Percentiles rank a stretch among this genome's conserved stretches.
Evolutionary conservation across 805 yeast species (phyloP).

Genomic region (Isabelozyma heimii): DNA sequence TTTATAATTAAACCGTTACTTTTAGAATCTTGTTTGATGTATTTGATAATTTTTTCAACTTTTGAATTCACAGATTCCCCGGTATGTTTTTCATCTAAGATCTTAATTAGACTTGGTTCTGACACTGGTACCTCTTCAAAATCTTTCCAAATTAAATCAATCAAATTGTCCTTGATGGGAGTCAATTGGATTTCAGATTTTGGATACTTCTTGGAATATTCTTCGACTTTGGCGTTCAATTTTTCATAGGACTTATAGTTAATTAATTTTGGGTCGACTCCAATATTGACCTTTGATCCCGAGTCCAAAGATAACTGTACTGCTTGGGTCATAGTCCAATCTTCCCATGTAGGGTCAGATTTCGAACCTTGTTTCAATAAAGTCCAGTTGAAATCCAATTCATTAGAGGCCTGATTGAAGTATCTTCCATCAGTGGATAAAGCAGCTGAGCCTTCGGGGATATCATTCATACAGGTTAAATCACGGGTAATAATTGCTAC

Average conservation of each 20-base stretch:
- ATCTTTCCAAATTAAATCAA: constrained; percentile 71
- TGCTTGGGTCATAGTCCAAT: constrained; percentile 55
- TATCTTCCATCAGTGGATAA: constrained; percentile 62
- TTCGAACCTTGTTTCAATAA: constrained; percentile 51
- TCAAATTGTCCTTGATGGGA: constrained; percentile 56
- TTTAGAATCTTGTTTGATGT: constrained; percentile 17
- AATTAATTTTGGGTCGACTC: constrained; percentile 51
- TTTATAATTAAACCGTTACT: constrained; percentile 40
- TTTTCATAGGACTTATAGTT: constrained; percentile 32
- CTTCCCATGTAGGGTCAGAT: constrained; percentile 55
- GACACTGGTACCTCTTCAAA: constrained; percentile 66
- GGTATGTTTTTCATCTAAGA: constrained; percentile 51
- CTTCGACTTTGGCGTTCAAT: constrained; percentile 27
- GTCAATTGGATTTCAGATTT: constrained; percentile 40
- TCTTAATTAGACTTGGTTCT: constrained; percentile 46
- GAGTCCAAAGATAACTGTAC: constrained; percentile 48
- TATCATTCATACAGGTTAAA: constrained; percentile 45
- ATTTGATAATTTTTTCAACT: constrained; percentile 39
- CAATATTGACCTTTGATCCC: constrained; percentile 33
- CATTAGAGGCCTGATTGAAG: constrained; percentile 56
- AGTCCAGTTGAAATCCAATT: constrained; percentile 59
- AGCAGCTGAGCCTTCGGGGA: constrained; percentile 55
- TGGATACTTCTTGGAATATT: constrained; percentile 15
- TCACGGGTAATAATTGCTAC: constrained; percentile 57
- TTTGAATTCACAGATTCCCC: constrained; percentile 68